These are phyloP conservation scores for Fusarium anguioides DNA, from an alignment of 2,329 filamentous ascomycete species.

Conservation along the genomic window DNA sequence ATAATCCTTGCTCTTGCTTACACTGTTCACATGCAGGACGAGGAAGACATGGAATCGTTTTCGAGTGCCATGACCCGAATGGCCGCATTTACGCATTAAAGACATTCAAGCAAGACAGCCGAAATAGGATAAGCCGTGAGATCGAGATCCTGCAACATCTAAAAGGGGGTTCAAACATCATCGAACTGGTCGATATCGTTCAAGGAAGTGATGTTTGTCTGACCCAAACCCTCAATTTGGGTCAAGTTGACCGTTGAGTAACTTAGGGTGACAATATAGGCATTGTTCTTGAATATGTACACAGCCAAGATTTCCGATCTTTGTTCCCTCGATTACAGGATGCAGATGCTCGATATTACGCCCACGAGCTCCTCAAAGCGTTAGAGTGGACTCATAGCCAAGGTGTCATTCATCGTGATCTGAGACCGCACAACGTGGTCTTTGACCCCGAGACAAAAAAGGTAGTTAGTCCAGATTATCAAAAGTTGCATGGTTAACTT, in stretches of 20 bases:
- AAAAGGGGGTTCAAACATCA: background rate
- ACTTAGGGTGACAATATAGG: slow-evolving; percentile 11
- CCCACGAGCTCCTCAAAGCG: slow-evolving; percentile 3
- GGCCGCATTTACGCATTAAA: slow-evolving; percentile 19
- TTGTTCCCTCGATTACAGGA: background rate
- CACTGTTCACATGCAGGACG: background rate
- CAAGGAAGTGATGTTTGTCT: slow-evolving; percentile 16
- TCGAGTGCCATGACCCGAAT: slow-evolving; percentile 6
- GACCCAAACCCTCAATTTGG: fast-evolving
- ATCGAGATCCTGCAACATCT: slow-evolving; percentile 1
- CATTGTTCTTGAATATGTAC: slow-evolving; percentile 17
- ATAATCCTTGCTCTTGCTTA: background rate
- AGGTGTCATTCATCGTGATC: slow-evolving; percentile 17
- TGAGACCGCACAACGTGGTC: slow-evolving; percentile 17
- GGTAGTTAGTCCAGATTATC: fast-evolving
- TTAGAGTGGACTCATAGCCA: slow-evolving; percentile 7
- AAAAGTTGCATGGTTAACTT: too few relatives aligned
- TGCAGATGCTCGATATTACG: slow-evolving; percentile 13
- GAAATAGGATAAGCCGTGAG: slow-evolving; percentile 1
- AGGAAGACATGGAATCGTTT: slow-evolving; percentile 17
- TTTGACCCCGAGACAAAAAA: slow-evolving; percentile 9
- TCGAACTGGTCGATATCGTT: slow-evolving; percentile 3
- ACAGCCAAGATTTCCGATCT: slow-evolving; percentile 3
- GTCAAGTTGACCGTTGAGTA: fast-evolving
- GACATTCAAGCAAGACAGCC: slow-evolving; percentile 9